Conservation (phyloP, 768 basidiomycete species). For the Lentinula raphanica region DNA sequence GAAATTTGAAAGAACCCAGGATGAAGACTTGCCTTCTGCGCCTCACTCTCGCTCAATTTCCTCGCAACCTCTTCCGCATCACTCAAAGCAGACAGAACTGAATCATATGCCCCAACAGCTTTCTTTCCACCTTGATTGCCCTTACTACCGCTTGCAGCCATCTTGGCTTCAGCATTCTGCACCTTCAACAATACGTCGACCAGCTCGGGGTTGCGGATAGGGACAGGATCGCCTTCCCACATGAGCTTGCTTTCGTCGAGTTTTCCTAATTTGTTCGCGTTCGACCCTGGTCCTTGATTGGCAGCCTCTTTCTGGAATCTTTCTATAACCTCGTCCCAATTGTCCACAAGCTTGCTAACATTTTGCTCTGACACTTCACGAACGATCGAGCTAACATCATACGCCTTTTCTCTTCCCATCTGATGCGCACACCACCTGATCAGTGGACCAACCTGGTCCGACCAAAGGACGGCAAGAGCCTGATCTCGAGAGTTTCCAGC, state of each 20-base stretch:
- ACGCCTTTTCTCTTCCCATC: constrained; percentile 69
- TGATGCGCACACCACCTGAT: constrained; percentile 92
- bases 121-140: constrained; percentile 51
- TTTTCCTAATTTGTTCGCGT: constrained; percentile 35
- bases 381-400: constrained; percentile 76
- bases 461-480: constrained; percentile 77
- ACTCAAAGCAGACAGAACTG: constrained; percentile 74
- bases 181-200: constrained; percentile 83
- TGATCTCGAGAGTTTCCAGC: constrained; percentile 79
- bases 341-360: constrained; percentile 57
- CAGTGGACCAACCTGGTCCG: constrained; percentile 86
- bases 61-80: constrained; percentile 86
- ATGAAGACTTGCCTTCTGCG: constrained; percentile 59
- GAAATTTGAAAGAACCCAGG: constrained; percentile 9
- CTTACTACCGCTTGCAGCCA: constrained; percentile 31
- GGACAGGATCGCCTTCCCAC: constrained; percentile 83
- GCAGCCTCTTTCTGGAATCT: constrained; percentile 42
- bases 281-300: constrained; percentile 26
- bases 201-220: constrained; percentile 85
- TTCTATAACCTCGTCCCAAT: constrained; percentile 50
- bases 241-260: constrained; percentile 43
- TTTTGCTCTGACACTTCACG: constrained; percentile 54
- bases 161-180: constrained; percentile 65
- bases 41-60: constrained; percentile 74
- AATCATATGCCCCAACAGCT: constrained; percentile 83